These are phyloP conservation scores for Penicillium freii DNA, from an alignment of 2,329 filamentous ascomycete genomes.

Conservation along the genomic window DNA sequence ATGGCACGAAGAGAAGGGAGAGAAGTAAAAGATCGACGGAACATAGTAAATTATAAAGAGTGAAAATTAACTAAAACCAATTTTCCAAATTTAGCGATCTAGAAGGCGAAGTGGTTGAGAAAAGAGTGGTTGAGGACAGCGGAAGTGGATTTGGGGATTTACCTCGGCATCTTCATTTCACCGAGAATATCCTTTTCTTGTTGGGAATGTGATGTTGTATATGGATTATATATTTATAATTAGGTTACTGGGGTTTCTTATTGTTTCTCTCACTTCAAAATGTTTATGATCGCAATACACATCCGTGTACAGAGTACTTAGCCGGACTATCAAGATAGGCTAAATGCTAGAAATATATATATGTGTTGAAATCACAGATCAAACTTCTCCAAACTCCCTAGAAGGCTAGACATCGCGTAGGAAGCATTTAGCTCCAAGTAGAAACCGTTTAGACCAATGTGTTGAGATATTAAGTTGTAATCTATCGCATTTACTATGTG, in stretches of 20 bases:
- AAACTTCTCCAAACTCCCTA: background rate
- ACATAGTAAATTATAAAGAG: conserved; percentile 9
- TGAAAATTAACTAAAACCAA: background rate
- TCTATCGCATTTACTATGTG: background rate
- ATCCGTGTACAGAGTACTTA: background rate
- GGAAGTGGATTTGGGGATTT: background rate
- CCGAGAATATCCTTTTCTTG: background rate
- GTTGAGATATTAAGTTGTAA: background rate
- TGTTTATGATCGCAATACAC: background rate
- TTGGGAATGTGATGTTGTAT: no score
- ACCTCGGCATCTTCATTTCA: conserved; percentile 15
- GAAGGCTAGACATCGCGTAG: background rate
- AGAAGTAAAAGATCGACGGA: conserved; percentile 5
- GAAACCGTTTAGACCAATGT: background rate
- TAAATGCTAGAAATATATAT: background rate
- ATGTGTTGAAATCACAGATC: background rate
- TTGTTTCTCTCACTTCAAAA: background rate
- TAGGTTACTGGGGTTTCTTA: background rate
- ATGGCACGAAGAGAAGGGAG: conserved; percentile 1
- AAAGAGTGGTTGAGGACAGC: conserved; percentile 8
- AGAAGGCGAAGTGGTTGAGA: conserved; percentile 15
- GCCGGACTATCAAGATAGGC: no score
- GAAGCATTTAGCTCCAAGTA: background rate
- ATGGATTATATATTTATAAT: background rate
- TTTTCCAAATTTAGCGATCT: background rate